phyloP scores from a whole-genome alignment of 2,329 filamentous ascomycete genomes.

The Allantophomopsis cytisporea region DNA sequence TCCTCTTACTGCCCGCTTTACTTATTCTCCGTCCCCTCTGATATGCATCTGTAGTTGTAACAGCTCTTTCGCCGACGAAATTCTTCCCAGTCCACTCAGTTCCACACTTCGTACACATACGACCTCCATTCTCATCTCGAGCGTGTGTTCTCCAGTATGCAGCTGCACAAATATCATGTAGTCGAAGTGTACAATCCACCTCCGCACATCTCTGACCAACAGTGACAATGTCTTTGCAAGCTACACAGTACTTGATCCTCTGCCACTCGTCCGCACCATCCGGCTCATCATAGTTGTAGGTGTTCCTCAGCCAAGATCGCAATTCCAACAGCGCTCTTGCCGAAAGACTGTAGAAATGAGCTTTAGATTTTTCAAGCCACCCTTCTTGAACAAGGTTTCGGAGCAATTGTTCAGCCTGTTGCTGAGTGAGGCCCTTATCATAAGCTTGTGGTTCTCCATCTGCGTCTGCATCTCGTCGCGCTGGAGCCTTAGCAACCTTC shows the following conservation, averaged over 20 bases:
- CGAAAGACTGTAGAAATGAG: slow-evolving; percentile 63
- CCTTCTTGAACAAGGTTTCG: slow-evolving; percentile 59
- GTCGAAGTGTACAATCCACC: slow-evolving; percentile 49
- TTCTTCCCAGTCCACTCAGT: slow-evolving; percentile 29
- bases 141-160: slow-evolving; percentile 54
- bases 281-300: slow-evolving; percentile 66
- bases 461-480: slow-evolving; percentile 12
- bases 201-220: slow-evolving; percentile 65
- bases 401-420: slow-evolving; percentile 64
- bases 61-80: slow-evolving; percentile 18
- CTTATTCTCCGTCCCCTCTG: slow-evolving; percentile 16
- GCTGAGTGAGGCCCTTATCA: slow-evolving; percentile 53
- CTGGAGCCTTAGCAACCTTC: slow-evolving; percentile 44
- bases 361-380: slow-evolving; percentile 67
- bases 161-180: slow-evolving; percentile 66
- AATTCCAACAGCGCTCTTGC: slow-evolving; percentile 77
- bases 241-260: slow-evolving; percentile 75
- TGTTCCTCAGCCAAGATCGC: slow-evolving; percentile 69
- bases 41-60: slow-evolving; percentile 18
- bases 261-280: slow-evolving; percentile 47
- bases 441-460: slow-evolving; percentile 19
- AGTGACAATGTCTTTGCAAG: slow-evolving; percentile 83
- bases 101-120: slow-evolving; percentile 50
- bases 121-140: slow-evolving; percentile 26
- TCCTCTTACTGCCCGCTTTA: slow-evolving; percentile 3